These are phyloP conservation scores for Kwoniella europaea DNA, from an alignment of 768 basidiomycete species.

Conservation along the genomic window DNA sequence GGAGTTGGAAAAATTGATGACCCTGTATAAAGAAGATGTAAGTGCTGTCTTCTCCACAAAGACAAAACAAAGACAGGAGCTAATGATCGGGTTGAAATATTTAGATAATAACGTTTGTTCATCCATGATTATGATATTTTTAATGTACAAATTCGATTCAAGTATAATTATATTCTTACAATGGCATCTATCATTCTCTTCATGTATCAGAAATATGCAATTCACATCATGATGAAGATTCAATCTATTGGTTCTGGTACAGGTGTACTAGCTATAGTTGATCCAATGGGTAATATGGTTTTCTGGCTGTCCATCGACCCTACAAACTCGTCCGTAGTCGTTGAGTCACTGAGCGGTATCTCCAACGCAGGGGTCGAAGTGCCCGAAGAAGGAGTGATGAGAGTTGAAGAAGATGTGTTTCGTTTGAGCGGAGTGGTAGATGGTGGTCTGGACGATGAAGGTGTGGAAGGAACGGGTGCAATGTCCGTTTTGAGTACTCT, in stretches of 20 bases:
- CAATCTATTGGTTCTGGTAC: conserved; percentile 8
- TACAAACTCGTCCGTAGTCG: neutral
- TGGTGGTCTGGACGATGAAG: conserved; percentile 34
- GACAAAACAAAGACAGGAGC: neutral
- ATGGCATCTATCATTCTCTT: too few relatives aligned
- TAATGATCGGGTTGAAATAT: conserved; percentile 11
- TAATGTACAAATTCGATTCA: neutral
- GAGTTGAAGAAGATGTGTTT: conserved; percentile 2
- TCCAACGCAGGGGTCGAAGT: neutral
- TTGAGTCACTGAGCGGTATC: neutral
- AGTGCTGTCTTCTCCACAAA: conserved; percentile 48
- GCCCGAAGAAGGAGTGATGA: neutral
- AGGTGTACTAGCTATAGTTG: conserved; percentile 36
- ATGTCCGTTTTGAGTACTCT: conserved; percentile 86
- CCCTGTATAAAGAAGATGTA: conserved; percentile 87
- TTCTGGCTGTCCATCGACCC: conserved; percentile 5
- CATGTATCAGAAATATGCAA: too few relatives aligned
- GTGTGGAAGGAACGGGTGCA: conserved; percentile 45
- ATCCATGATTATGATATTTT: conserved; percentile 32
- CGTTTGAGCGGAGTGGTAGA: conserved; percentile 21
- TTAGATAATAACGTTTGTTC: conserved; percentile 50
- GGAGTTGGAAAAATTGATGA: conserved; percentile 79
- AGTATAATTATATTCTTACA: too few relatives aligned
- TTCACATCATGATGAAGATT: neutral
- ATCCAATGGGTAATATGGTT: conserved; percentile 33